Evolutionary conservation across 1,284 basidiomycete species (phyloP), one percentile per base, ranked within the genome.

Genomic region (Schizophyllum amplum): DNA sequence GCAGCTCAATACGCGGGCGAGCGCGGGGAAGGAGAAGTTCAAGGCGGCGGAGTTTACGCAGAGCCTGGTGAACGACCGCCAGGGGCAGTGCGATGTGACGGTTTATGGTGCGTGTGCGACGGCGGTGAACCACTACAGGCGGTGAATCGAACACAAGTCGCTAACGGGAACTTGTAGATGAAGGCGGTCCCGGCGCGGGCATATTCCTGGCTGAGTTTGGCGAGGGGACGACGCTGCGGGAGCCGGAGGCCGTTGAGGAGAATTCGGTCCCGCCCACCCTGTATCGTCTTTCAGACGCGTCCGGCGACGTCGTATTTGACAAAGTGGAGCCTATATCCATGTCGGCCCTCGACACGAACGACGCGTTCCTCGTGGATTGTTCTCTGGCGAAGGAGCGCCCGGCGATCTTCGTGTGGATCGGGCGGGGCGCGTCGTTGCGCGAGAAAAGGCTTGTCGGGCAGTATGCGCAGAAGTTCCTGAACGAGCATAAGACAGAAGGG

Each of bases 31-130:
- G 65, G 82, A 79, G 66, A 76, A 75, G 56, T 84, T 79, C 68
- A 80, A 76, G 62, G 81, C 82, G 5, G 80, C 79, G 11, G 81
- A 84, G 64, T 83, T 84, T 66, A 77, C 75, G 5, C 75, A 74
- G 61, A 71, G 66, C 33, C 66, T 84, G n/a, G 72, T 72, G 2
- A 70, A 72, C 52, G 72, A 72, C 22, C 69, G 79, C 33, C 66
- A 72, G 58, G 71, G 75, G 24, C 69, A 71, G 52, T 72, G 72
- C 60, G 72, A 79, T 13, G 66, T 80, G 15, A 69, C 70, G 9
- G 80, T 83, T n/a, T 83, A 72, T 59, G 83, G 82, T 80, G 48
- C 54, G 74, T 66, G 4, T n/a, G n/a, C n/a, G n/a, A n/a, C n/a
- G n/a, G n/a, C n/a, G 13, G 48, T 5, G 20, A 21, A 49, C n/a